Percentiles rank a stretch among this genome's conserved stretches.
These are phyloP conservation scores for Globisporangium echinulatum DNA, from an alignment of 352 stramenopile genomes.

Conservation along the genomic window DNA sequence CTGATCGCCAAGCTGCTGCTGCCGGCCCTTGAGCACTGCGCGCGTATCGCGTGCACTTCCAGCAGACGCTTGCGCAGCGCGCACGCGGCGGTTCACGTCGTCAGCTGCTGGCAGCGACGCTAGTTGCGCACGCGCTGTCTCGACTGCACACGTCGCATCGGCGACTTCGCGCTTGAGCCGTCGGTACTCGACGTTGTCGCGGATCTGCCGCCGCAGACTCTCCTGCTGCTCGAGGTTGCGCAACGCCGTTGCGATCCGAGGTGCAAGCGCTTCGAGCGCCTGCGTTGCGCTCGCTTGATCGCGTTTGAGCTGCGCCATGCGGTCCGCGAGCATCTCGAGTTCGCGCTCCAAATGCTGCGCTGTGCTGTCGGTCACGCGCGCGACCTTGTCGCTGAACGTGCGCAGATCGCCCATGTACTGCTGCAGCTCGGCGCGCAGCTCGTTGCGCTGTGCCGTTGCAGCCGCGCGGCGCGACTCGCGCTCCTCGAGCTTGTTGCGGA, in stretches of 20 bases:
- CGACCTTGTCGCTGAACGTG: slow-evolving; percentile 35
- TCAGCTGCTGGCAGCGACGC: slow-evolving; percentile 35
- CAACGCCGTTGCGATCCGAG: slow-evolving; percentile 36
- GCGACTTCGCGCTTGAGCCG: slow-evolving; percentile 43
- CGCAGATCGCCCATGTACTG: slow-evolving; percentile 33
- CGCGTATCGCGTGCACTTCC: slow-evolving; percentile 26
- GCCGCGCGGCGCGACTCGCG: slow-evolving; percentile 25
- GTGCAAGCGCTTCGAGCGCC: slow-evolving; percentile 35
- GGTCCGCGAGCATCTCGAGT: slow-evolving; percentile 29
- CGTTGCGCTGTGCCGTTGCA: slow-evolving; percentile 20
- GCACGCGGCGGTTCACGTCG: slow-evolving; percentile 45
- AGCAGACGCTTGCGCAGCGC: slow-evolving; percentile 22
- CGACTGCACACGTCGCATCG: slow-evolving; percentile 25
- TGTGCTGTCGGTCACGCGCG: slow-evolving; percentile 28
- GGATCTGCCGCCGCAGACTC: slow-evolving; percentile 60
- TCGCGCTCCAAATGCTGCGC: slow-evolving; percentile 38
- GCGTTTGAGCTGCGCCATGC: slow-evolving; percentile 38
- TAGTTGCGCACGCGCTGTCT: slow-evolving; percentile 38
- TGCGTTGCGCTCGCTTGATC: slow-evolving; percentile 28
- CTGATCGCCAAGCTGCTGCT: slow-evolving; percentile 43
- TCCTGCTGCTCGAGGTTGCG: slow-evolving; percentile 43
- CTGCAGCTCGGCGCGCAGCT: slow-evolving; percentile 31
- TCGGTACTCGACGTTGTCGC: slow-evolving; percentile 74
- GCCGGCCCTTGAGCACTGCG: slow-evolving; percentile 37
- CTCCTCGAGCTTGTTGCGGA: slow-evolving; percentile 38